Evolutionary conservation across 306 rosid species (phyloP).

Genomic region (Malus sylvestris): DNA sequence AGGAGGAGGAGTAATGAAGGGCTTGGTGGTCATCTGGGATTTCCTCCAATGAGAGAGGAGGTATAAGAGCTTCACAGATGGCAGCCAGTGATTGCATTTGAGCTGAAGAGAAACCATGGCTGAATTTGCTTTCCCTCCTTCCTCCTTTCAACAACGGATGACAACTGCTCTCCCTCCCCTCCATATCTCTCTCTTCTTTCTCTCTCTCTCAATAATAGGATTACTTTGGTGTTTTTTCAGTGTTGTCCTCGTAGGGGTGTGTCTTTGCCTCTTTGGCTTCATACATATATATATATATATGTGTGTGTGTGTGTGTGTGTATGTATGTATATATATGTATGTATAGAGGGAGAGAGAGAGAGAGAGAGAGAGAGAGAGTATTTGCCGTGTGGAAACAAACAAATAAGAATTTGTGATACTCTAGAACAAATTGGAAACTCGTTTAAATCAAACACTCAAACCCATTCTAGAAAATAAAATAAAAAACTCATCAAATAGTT

Average conservation of each 20-base stretch:
- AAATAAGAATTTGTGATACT: neutral
- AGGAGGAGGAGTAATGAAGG: slow-evolving; percentile 31
- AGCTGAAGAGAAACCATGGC: slow-evolving; percentile 55
- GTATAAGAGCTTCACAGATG: slow-evolving; percentile 63
- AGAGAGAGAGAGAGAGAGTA: neutral
- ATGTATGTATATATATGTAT: neutral
- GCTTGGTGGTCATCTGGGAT: slow-evolving; percentile 10
- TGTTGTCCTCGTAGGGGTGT: neutral
- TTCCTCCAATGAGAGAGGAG: slow-evolving; percentile 36
- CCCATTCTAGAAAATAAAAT: too few relatives aligned
- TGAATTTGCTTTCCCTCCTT: slow-evolving; percentile 28
- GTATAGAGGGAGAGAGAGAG: neutral
- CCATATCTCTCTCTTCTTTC: slow-evolving; percentile 17
- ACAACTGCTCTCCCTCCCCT: slow-evolving; percentile 7
- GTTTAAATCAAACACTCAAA: neutral
- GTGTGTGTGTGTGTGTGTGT: too few relatives aligned
- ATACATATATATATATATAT: too few relatives aligned
- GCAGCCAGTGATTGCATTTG: slow-evolving; percentile 62
- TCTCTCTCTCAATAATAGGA: neutral
- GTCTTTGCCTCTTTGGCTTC: neutral
- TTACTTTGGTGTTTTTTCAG: neutral
- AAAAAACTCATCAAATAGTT: too few relatives aligned
- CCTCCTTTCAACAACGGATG: slow-evolving; percentile 54
- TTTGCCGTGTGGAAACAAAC: neutral
- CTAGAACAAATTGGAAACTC: neutral